Evolutionary conservation across 2,329 filamentous ascomycete species (phyloP), one percentile per base, ranked within the genome.

Genomic region (Ploettnerulaceae sp.): DNA sequence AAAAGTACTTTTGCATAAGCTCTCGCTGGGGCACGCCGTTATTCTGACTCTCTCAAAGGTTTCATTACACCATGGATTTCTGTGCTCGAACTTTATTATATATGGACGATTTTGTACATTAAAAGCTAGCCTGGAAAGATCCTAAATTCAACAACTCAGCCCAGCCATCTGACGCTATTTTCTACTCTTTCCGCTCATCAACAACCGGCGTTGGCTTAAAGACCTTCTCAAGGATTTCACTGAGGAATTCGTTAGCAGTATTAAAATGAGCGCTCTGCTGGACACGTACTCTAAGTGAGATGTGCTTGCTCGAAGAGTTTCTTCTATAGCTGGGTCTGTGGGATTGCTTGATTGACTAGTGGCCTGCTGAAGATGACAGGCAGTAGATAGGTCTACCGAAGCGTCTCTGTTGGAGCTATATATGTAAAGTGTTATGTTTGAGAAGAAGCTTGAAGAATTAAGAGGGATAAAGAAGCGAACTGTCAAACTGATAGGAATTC

Each of bases 261-360:
- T 41, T 41, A 20, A 41, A n/a, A n/a, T 32, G 24, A 22, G 26
- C 9, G 17, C 38, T 41, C 26, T 17, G 38, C 21, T 32, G 17
- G 26, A 41, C 6, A 41, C 38, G 17, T 41, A 41, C 38, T 41
- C 38, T 17, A 2, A 22, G 31, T 7, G n/a, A 17, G 12, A 4
- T 32, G 28, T n/a, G 15, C 25, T 32, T 33, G 2, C 24, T 35
- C 20, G 39, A 51, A 51, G 34, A 40, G 24, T 20, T 31, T 45
- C 34, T 12, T 51, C 39, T 18, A 18, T 48, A 37, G 34, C 26
- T 45, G 44, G 28, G 39, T 48, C 45, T 51, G 40, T 51, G n/a
- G 44, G 45, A 29, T 48, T 21, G 38, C 22, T 31, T 25, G 45
- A 25, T 37, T 31, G 18, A 15, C 32, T 48, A 28, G 38, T 33